Conservation (phyloP, 75 land plant species). For the Pinus taeda region DNA sequence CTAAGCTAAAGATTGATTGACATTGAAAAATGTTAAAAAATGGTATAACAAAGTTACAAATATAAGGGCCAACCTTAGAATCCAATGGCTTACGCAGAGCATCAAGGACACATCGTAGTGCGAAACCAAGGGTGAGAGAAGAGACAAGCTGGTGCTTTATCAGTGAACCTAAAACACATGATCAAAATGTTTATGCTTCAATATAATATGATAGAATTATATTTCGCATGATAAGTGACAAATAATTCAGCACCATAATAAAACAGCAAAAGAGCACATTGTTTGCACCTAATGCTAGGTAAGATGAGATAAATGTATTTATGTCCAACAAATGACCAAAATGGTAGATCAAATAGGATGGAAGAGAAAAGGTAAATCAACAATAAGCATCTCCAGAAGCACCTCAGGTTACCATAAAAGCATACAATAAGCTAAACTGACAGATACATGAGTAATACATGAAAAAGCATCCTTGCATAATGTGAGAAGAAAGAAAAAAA, state of each 20-base stretch:
- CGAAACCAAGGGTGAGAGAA: conserved; percentile 79
- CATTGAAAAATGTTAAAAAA: not conserved
- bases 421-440: too few species aligned
- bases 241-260: not conserved
- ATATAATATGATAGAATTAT: not conserved
- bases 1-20: not conserved
- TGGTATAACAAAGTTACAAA: not conserved
- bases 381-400: too few species aligned
- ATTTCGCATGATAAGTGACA: not conserved
- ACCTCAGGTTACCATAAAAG: too few species aligned
- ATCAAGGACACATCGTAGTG: conserved; percentile 81
- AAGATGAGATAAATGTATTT: not conserved
- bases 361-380: too few species aligned
- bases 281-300: not conserved
- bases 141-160: conserved; percentile 91
- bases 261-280: not conserved
- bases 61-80: conserved; percentile 59
- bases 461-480: too few species aligned
- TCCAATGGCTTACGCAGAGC: conserved; percentile 88
- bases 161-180: conserved; percentile 55
- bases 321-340: too few species aligned
- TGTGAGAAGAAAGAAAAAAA: too few species aligned
- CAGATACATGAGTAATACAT: too few species aligned
- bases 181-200: not conserved
- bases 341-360: too few species aligned